phyloP scores from a whole-genome alignment of 2,329 filamentous ascomycete genomes.

The Trichothecium roseum region DNA sequence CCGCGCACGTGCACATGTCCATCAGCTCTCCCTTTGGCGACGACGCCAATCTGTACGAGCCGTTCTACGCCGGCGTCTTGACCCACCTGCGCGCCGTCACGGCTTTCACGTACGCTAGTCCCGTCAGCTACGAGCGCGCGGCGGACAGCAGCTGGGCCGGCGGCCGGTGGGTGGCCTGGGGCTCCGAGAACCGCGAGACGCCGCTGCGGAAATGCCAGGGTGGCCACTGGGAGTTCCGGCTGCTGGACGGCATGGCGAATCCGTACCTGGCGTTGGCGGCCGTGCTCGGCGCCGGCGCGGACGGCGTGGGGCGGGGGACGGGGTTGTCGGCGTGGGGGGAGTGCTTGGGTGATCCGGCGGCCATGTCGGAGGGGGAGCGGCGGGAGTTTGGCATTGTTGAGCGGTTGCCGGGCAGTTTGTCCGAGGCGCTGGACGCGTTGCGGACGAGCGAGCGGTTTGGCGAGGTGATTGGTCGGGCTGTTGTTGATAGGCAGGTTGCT shows the following conservation, averaged over 20 bases:
- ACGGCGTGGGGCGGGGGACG: constrained; percentile 25
- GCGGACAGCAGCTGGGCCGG: constrained; percentile 64
- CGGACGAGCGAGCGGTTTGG: constrained; percentile 33
- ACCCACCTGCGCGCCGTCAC: constrained; percentile 52
- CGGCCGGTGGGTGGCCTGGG: constrained; percentile 72
- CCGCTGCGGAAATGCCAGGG: constrained; percentile 57
- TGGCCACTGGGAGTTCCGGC: constrained; percentile 70
- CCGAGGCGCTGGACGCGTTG: constrained; percentile 43
- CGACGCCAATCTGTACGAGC: constrained; percentile 38
- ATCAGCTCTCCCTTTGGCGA: constrained; percentile 37
- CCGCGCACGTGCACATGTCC: constrained; percentile 60
- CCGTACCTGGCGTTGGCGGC: constrained; percentile 50
- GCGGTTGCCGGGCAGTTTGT: constrained; percentile 43
- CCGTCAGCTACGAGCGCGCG: constrained; percentile 58
- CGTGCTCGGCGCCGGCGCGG: constrained; percentile 18
- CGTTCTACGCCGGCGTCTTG: constrained; percentile 65
- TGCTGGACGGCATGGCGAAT: constrained; percentile 71
- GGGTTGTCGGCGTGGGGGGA: constrained; percentile 43
- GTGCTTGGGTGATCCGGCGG: constrained; percentile 43
- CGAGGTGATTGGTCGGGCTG: constrained; percentile 31
- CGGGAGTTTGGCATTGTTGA: constrained; percentile 39
- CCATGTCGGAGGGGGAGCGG: constrained; percentile 34
- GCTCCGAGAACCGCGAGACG: constrained; percentile 68
- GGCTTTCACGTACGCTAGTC: constrained; percentile 58
- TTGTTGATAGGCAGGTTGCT: constrained; percentile 46